These are phyloP conservation scores for Erucastrum elatum DNA, from an alignment of 345 rosid genomes.

Conservation along the genomic window DNA sequence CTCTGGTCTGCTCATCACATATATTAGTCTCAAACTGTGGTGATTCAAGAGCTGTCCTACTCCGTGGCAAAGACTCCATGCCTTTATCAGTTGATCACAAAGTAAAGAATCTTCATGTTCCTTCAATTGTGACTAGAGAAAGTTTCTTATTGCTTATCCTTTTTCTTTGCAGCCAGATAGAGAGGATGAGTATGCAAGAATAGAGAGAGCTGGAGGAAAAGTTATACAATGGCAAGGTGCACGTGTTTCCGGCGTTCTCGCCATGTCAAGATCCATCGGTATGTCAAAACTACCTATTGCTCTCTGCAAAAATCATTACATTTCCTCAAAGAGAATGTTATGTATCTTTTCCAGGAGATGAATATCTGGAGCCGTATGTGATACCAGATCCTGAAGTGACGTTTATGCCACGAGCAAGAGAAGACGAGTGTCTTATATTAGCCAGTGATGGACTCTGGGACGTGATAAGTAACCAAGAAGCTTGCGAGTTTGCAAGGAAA, in stretches of 20 bases:
- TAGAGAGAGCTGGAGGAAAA: constrained; percentile 90
- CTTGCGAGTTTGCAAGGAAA: constrained; percentile 76
- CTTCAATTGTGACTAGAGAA: constrained; percentile 9
- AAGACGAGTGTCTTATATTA: constrained; percentile 81
- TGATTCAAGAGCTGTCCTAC: neutral
- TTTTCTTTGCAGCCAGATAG: constrained; percentile 61
- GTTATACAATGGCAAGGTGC: constrained; percentile 94
- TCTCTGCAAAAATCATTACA: neutral
- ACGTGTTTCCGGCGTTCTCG: constrained; percentile 94
- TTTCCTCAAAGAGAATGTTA: neutral
- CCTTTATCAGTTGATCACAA: neutral
- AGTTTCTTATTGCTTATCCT: neutral
- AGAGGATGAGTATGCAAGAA: constrained; percentile 82
- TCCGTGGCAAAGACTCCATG: neutral
- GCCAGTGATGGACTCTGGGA: constrained; percentile 99
- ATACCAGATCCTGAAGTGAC: constrained; percentile 96
- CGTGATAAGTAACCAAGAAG: constrained; percentile 93
- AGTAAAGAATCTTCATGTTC: neutral
- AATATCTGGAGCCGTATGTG: constrained; percentile 93
- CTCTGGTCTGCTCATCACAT: constrained; percentile 81
- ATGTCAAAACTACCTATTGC: constrained; percentile 23
- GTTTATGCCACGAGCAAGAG: constrained; percentile 82
- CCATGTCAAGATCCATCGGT: constrained; percentile 98
- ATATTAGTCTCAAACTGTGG: neutral
- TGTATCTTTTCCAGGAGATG: constrained; percentile 61